Evolutionary conservation across 148 eudicot species (phyloP).

Genomic region (Pouteria glomerata): DNA sequence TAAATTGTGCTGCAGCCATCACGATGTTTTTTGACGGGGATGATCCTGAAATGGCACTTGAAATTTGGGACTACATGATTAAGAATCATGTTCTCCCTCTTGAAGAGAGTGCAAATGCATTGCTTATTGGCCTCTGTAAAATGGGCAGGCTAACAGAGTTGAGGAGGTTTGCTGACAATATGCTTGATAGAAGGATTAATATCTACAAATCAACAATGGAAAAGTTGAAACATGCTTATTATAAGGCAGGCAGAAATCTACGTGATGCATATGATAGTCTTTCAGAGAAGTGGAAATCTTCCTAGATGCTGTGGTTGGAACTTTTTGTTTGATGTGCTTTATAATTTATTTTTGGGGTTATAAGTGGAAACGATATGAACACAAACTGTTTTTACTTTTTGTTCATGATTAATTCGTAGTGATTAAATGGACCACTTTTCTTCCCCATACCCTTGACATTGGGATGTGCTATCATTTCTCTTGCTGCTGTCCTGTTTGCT

Average conservation of each 20-base stretch:
- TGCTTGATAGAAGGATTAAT: slow-evolving; percentile 58
- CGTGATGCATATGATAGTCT: slow-evolving; percentile 56
- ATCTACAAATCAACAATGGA: slow-evolving; percentile 67
- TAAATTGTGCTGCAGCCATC: slow-evolving; percentile 61
- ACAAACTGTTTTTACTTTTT: neutral
- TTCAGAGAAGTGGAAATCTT: slow-evolving; percentile 58
- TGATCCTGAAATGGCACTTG: slow-evolving; percentile 75
- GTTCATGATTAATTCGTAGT: neutral
- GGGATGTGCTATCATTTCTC: neutral
- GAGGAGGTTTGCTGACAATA: slow-evolving; percentile 49
- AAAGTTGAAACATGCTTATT: slow-evolving; percentile 44
- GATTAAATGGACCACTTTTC: neutral
- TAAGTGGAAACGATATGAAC: slow-evolving; percentile 6
- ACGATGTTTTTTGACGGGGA: slow-evolving; percentile 53
- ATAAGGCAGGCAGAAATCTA: slow-evolving; percentile 44
- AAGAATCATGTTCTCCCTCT: slow-evolving; percentile 39
- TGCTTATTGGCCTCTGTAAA: slow-evolving; percentile 57
- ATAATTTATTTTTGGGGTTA: neutral
- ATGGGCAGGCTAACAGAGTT: slow-evolving; percentile 54
- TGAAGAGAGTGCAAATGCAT: slow-evolving; percentile 60
- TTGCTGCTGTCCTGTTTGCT: neutral
- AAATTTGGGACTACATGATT: slow-evolving; percentile 66
- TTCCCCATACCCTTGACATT: neutral
- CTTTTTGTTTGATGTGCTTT: neutral
- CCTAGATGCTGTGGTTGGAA: slow-evolving; percentile 18